These are phyloP conservation scores for Rhodamnia rubescens DNA, from an alignment of 345 rosid species.

Conservation along the genomic window DNA sequence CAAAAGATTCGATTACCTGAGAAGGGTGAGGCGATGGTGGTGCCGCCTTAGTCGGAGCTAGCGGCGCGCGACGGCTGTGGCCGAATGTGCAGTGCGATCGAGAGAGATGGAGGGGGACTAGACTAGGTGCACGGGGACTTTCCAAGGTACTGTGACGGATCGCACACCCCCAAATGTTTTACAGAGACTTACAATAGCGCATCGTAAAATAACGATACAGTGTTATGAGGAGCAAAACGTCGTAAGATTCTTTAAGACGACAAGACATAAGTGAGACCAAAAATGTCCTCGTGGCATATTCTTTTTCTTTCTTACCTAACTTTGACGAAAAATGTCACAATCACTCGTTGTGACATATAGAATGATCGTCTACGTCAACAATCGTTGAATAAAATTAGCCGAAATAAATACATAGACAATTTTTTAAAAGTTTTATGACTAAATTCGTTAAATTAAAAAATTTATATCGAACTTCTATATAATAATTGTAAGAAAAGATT, in stretches of 20 bases:
- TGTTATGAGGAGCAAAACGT: background rate
- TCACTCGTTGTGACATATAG: too few species aligned
- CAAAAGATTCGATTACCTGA: background rate
- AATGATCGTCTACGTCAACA: too few species aligned
- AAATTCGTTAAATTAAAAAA: too few species aligned
- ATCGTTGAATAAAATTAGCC: too few species aligned
- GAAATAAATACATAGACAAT: too few species aligned
- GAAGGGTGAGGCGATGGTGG: background rate
- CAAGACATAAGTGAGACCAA: background rate
- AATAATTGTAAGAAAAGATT: too few species aligned
- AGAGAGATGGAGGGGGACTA: background rate
- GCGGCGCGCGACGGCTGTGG: background rate
- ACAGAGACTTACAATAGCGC: background rate
- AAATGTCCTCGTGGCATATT: background rate
- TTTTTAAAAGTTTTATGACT: too few species aligned
- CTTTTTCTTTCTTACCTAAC: background rate
- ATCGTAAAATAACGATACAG: background rate
- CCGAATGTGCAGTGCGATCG: background rate
- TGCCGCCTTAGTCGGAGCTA: background rate
- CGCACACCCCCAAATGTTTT: background rate
- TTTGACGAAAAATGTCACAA: background rate
- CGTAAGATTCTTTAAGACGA: background rate
- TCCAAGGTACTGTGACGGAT: background rate
- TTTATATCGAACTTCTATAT: too few species aligned
- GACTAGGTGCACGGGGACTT: background rate